Base-by-base conservation (phyloP, 306 rosid species). In the Vicia sativa region DNA sequence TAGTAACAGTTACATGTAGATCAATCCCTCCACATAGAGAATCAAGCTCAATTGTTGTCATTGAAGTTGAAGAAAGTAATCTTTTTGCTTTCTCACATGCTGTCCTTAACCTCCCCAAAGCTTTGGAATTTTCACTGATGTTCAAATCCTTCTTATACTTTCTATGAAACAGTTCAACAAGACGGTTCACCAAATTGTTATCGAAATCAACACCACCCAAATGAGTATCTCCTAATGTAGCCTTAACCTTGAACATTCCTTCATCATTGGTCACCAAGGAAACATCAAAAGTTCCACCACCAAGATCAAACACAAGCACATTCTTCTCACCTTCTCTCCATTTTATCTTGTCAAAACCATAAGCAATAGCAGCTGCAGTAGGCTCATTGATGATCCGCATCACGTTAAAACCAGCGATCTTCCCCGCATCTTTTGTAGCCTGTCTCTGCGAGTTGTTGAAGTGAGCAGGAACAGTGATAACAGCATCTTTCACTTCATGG, bases 231-330 rank as follows among this genome's bases (percentile, higher is more conserved):
- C 84, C 81, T 4, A 65, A 45, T 0, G 81, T 76, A 18, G 81
- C 79, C 70, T 76, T 76, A 14, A 80, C 84, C 44, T 76, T 74
- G 3, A 80, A 80, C 6, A 80, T 76, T 8, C 84, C 84, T n/a
- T 56, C 79, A 41, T 80, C 81, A 6, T 76, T 68, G 1, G 79
- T 62, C 16, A 80, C 75, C 21, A 80, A 35, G 0, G 84, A 80
- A 68, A 76, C 81, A 57, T 80, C 84, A 39, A 80, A 76, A 13
- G 84, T 80, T 0, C 84, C 84, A 15, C 84, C 84, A 55, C 84
- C 84, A 7, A 80, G 81, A 56, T 76, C 84, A 45, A 80, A 80
- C 34, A 80, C 80, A 9, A 80, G 76, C 65, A 80, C 84, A 14
- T 80, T 80, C 57, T 45, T 29, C 43, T 80, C 84, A 8, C 70